A percentile compares a stretch with the other conserved stretches of the same genome.
These are phyloP conservation scores for Dioszegia hungarica DNA, from an alignment of 768 basidiomycete species.

Conservation along the genomic window DNA sequence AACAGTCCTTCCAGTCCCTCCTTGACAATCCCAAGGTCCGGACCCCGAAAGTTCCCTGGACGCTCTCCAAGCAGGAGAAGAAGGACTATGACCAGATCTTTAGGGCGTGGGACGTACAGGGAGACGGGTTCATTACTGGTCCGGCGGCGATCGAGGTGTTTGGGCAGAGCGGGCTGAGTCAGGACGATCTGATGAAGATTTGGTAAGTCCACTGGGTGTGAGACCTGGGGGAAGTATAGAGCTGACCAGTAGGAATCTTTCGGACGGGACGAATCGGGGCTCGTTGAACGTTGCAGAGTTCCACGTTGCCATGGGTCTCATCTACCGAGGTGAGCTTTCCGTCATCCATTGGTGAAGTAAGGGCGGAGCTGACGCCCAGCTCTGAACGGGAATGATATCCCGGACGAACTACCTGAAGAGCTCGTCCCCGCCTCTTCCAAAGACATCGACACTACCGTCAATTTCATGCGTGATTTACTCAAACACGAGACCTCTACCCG, in stretches of 20 bases:
- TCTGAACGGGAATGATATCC: conserved; percentile 86
- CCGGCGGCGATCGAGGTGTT: conserved; percentile 84
- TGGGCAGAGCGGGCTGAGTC: conserved; percentile 80
- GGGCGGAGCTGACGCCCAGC: conserved; percentile 53
- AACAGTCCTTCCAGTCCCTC: conserved; percentile 82
- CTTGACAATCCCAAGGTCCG: conserved; percentile 69
- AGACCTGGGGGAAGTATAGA: not conserved
- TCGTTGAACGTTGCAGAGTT: conserved; percentile 94
- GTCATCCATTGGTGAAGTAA: not conserved
- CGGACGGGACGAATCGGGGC: conserved; percentile 88
- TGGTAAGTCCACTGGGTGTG: conserved; percentile 81
- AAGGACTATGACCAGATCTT: conserved; percentile 96
- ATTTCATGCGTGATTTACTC: conserved; percentile 80
- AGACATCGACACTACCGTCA: conserved; percentile 82
- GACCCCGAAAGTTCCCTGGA: conserved; percentile 72
- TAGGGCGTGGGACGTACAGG: conserved; percentile 79
- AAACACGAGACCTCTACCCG: conserved; percentile 70
- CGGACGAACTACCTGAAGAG: conserved; percentile 78
- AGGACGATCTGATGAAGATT: conserved; percentile 85
- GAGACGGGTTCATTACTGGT: conserved; percentile 80
- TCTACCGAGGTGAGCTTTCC: conserved; percentile 78
- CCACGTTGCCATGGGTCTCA: conserved; percentile 96
- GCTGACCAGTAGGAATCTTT: conserved; percentile 66
- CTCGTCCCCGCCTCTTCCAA: conserved; percentile 85
- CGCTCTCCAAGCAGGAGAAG: conserved; percentile 80